Percentiles rank a stretch among this genome's conserved stretches.
Evolutionary conservation across 257 asterid species (phyloP).

Genomic region (Fraxinus quadrangulata): DNA sequence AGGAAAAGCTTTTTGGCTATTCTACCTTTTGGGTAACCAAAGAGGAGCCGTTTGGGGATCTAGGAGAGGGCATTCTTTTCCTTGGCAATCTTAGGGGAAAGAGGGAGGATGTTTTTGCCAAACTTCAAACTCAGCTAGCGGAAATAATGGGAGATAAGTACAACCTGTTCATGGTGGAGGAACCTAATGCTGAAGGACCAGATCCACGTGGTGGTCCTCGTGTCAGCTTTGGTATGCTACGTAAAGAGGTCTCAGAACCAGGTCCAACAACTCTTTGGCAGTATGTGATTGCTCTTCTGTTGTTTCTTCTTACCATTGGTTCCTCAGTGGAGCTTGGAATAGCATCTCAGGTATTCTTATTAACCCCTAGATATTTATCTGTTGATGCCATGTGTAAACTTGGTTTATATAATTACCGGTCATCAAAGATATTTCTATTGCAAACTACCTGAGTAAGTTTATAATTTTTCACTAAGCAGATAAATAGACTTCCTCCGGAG

Average conservation of each 20-base stretch:
- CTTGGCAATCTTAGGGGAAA: constrained; percentile 90
- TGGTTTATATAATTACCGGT: constrained; percentile 7
- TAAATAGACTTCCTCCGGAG: constrained; percentile 90
- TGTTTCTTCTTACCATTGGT: constrained; percentile 84
- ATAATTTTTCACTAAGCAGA: constrained; percentile 45
- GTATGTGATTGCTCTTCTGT: constrained; percentile 81
- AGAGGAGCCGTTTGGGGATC: constrained; percentile 92
- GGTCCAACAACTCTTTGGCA: constrained; percentile 92
- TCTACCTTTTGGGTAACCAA: constrained; percentile 92
- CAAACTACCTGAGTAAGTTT: constrained; percentile 21
- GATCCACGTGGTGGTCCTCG: constrained; percentile 99
- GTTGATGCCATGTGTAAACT: constrained; percentile 12
- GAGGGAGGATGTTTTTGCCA: constrained; percentile 74
- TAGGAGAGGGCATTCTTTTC: constrained; percentile 88
- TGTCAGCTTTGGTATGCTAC: constrained; percentile 91
- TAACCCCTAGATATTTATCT: constrained; percentile 1
- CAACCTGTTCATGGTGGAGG: constrained; percentile 94
- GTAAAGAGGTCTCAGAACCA: constrained; percentile 94
- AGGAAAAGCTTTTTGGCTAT: constrained; percentile 88
- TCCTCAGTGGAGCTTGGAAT: constrained; percentile 92
- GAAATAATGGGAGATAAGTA: constrained; percentile 87
- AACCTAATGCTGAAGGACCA: constrained; percentile 84
- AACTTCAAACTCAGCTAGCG: constrained; percentile 70
- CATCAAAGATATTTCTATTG: constrained; percentile 14
- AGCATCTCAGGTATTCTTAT: constrained; percentile 76